Evolutionary conservation across 768 basidiomycete genomes (phyloP), one percentile per base, ranked within the genome.

Genomic region (Cubamyces lactineus): DNA sequence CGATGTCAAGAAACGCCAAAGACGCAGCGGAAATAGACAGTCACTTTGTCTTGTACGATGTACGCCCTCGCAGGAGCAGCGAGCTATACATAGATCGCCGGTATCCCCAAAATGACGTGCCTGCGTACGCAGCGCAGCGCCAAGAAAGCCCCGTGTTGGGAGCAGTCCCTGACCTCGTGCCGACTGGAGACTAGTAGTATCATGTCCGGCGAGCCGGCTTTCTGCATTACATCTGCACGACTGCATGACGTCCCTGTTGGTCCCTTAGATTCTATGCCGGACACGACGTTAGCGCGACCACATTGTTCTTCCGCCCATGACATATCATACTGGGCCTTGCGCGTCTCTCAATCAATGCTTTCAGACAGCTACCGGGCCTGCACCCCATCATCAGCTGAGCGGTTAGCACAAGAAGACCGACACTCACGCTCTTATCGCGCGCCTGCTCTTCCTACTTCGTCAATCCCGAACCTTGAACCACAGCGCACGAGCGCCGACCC

Each of bases 1-100:
- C 52, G 41, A 5, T 42, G 52, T 43, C 52, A 53, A 26, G 23
- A 42, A 23, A 42, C 52, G 52, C 40, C n/a, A 42, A 53, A 21
- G 23, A 15, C 23, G 40, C 38, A 15, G 9, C 39, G 40, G 39
- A 16, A 52, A 49, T 23, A 17, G 26, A 51, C 9, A 42, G 52
- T 26, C n/a, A 11, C 2, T 53, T 19, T 12, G 34, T 34, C 34
- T 34, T 5, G 34, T 34, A 34, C 52, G n/a, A 39, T 42, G 13
- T 28, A 28, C 16, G 48, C 30, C 17, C 42, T 17, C 47, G 48
- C 24, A 16, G 26, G 26, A 26, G 34, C 34, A 34, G 34, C 34
- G 34, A 34, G 26, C 23, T 49, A 26, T 43, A 26, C 48, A 49
- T 24, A 46, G 45, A 46, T 19, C 45, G 3, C 45, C 45, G 48